A percentile compares a stretch with the other conserved stretches of the same genome.
Evolutionary conservation across 2,329 filamentous ascomycete species (phyloP).

Genomic region (Westerdykella sp.): DNA sequence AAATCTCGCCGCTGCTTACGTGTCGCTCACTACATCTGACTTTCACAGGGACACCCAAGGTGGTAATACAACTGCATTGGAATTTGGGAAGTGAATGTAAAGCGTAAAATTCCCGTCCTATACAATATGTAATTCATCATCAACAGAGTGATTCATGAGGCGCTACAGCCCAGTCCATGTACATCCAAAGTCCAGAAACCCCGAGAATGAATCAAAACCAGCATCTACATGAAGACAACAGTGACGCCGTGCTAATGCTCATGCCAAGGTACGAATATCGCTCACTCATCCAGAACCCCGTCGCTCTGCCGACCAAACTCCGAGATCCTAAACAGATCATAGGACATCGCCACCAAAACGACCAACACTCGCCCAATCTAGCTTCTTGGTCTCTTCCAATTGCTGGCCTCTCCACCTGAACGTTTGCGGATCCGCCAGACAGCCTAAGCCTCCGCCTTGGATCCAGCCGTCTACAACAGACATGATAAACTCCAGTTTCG

Average conservation of each 20-base stretch:
- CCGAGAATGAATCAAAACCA: slow-evolving; percentile 16
- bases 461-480: slow-evolving; percentile 66
- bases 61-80: background rate
- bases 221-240: slow-evolving; percentile 8
- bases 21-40: too few relatives aligned
- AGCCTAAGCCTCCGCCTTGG: slow-evolving; percentile 60
- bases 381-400: slow-evolving; percentile 40
- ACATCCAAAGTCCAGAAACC: background rate
- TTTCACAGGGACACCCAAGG: background rate
- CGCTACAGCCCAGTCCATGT: background rate
- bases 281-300: slow-evolving; percentile 12
- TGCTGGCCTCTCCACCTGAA: slow-evolving; percentile 42
- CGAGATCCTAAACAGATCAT: slow-evolving; percentile 13
- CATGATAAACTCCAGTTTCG: slow-evolving; percentile 68
- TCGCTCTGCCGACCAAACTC: slow-evolving; percentile 14
- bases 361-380: slow-evolving; percentile 46
- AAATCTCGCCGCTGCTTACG: too few relatives aligned
- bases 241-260: slow-evolving; percentile 28
- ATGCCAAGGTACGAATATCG: slow-evolving; percentile 21
- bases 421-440: slow-evolving; percentile 30
- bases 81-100: too few relatives aligned
- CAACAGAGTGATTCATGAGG: slow-evolving; percentile 1
- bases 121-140: slow-evolving; percentile 10
- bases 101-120: too few relatives aligned
- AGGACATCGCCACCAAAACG: slow-evolving; percentile 43